These are phyloP conservation scores for Stropharia rugosoannulata DNA, from an alignment of 768 basidiomycete genomes.

Conservation along the genomic window DNA sequence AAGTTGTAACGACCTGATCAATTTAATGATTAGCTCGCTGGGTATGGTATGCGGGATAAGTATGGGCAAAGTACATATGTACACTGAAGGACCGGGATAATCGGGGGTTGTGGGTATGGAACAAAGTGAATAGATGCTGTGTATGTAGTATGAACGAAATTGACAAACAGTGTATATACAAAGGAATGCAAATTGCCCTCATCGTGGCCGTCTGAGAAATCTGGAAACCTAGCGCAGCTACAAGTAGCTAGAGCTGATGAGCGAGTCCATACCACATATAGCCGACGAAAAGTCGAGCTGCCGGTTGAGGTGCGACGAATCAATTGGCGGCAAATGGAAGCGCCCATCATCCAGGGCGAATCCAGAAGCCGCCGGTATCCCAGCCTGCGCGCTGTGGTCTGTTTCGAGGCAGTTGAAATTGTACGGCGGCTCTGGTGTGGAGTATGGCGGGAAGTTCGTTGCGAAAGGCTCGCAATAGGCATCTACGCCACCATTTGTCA, in stretches of 20 bases:
- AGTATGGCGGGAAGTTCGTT: conserved; percentile 20
- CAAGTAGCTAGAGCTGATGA: conserved; percentile 21
- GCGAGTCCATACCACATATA: conserved; percentile 24
- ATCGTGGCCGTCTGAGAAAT: too few relatives aligned
- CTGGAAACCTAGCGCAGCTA: conserved; percentile 17
- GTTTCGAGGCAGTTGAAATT: conserved; percentile 7
- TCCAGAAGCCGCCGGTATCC: conserved; percentile 14
- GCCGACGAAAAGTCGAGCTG: conserved; percentile 33
- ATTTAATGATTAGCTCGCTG: neutral
- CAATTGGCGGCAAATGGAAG: conserved; percentile 17
- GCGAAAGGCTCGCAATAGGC: conserved; percentile 19
- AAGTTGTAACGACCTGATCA: neutral
- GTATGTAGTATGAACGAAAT: too few relatives aligned
- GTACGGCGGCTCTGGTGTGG: conserved; percentile 11
- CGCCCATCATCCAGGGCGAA: conserved; percentile 9
- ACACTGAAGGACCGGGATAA: too few relatives aligned
- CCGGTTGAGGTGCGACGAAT: conserved; percentile 24
- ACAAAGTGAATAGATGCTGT: too few relatives aligned
- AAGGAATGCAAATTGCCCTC: neutral
- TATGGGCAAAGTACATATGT: neutral
- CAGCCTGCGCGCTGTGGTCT: conserved; percentile 9
- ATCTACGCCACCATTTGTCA: conserved; percentile 19
- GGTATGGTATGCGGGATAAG: neutral
- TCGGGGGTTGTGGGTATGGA: too few relatives aligned
- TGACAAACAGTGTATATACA: too few relatives aligned